Percentiles rank a stretch among this genome's conserved stretches.
phyloP scores from a whole-genome alignment of 2,329 filamentous ascomycete genomes.

The Trichophyton benhamiae region DNA sequence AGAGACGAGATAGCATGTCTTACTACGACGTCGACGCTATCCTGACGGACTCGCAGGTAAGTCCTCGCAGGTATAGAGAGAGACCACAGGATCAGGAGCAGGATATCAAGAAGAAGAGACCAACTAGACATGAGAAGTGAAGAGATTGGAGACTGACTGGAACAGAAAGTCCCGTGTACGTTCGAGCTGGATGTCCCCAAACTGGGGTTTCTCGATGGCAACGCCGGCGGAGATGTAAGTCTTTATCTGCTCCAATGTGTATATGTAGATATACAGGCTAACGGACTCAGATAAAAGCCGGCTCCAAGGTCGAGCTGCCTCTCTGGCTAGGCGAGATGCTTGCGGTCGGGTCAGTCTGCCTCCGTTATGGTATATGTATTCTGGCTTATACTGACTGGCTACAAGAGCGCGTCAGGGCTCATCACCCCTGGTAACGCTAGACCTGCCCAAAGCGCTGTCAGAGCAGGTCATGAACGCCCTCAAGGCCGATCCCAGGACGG shows the following conservation, averaged over 20 bases:
- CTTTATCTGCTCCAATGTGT: background rate
- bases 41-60: conserved; percentile 34
- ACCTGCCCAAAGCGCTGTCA: conserved; percentile 65
- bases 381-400: conserved; percentile 1
- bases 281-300: conserved; percentile 56
- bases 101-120: too few relatives aligned
- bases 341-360: conserved; percentile 41
- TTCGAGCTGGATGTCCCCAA: conserved; percentile 83
- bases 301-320: conserved; percentile 69
- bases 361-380: background rate
- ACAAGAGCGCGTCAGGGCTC: conserved; percentile 33
- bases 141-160: background rate
- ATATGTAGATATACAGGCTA: conserved; percentile 15
- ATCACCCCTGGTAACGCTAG: conserved; percentile 59
- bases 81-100: too few relatives aligned
- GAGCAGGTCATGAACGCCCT: conserved; percentile 75
- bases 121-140: too few relatives aligned
- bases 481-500: conserved; percentile 75
- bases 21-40: conserved; percentile 39
- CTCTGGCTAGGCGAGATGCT: conserved; percentile 95
- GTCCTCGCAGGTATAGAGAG: background rate
- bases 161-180: conserved; percentile 83
- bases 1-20: conserved; percentile 21
- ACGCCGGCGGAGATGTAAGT: conserved; percentile 48
- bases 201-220: conserved; percentile 81